These are phyloP conservation scores for Fragaria iinumae DNA, from an alignment of 306 rosid genomes.

Conservation along the genomic window DNA sequence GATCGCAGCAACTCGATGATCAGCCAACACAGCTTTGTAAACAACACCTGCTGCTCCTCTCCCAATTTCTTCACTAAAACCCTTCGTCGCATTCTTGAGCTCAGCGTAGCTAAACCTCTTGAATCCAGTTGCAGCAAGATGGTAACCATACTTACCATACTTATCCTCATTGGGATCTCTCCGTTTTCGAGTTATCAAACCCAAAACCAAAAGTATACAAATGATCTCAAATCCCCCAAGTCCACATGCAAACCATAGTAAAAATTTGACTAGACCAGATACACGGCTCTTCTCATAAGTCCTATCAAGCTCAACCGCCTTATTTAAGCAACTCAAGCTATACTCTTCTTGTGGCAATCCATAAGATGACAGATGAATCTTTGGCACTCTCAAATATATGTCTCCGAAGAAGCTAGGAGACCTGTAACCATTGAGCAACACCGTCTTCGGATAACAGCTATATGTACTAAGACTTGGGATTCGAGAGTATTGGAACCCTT, in stretches of 20 bases:
- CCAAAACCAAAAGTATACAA: conserved; percentile 34
- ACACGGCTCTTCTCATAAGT: not conserved
- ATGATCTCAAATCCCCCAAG: conserved; percentile 42
- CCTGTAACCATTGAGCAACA: conserved; percentile 43
- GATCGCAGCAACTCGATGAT: conserved; percentile 37
- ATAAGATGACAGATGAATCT: conserved; percentile 8
- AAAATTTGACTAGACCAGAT: conserved; percentile 18
- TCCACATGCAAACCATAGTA: conserved; percentile 41
- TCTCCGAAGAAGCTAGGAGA: conserved; percentile 33
- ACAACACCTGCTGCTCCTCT: conserved; percentile 49
- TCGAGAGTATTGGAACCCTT: conserved; percentile 42
- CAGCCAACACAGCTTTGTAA: conserved; percentile 39
- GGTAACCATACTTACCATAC: conserved; percentile 17
- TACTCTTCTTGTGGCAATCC: conserved; percentile 1
- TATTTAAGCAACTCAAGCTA: conserved; percentile 20
- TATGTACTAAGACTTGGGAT: not conserved
- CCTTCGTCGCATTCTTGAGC: conserved; percentile 40
- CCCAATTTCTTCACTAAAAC: conserved; percentile 45
- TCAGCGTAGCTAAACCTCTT: conserved; percentile 45
- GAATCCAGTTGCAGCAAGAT: conserved; percentile 34
- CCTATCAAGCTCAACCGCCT: conserved; percentile 9
- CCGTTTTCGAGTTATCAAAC: not conserved
- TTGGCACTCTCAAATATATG: conserved; percentile 40
- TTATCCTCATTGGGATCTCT: not conserved
- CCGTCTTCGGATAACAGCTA: conserved; percentile 46